phyloP scores from a whole-genome alignment of 2,329 filamentous ascomycete genomes.

The Aspergillus pseudonomiae region DNA sequence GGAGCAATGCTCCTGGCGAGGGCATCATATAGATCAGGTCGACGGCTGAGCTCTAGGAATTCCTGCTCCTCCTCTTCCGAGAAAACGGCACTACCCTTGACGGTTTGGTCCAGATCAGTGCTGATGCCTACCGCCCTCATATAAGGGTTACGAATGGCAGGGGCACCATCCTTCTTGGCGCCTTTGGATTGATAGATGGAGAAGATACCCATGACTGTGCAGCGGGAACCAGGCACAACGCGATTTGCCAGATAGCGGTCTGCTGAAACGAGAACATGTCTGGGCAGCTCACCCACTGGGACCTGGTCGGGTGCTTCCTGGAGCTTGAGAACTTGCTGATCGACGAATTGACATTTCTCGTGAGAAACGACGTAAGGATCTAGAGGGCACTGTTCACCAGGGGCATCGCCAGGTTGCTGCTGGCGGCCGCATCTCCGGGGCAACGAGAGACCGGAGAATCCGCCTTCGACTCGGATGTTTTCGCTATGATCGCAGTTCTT shows the following conservation, averaged over 20 bases:
- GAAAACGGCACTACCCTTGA: slow-evolving; percentile 81
- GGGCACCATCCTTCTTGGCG: slow-evolving; percentile 78
- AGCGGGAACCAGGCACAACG: slow-evolving; percentile 91
- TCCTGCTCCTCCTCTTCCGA: slow-evolving; percentile 97
- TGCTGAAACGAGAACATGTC: slow-evolving; percentile 94
- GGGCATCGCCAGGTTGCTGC: slow-evolving; percentile 64
- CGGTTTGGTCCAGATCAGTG: slow-evolving; percentile 84
- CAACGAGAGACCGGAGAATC: slow-evolving; percentile 84
- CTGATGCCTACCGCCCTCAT: slow-evolving; percentile 90
- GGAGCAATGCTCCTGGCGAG: slow-evolving; percentile 94
- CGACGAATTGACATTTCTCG: slow-evolving; percentile 91
- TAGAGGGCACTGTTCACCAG: slow-evolving; percentile 76
- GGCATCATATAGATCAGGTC: slow-evolving; percentile 87
- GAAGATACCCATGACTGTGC: slow-evolving; percentile 95
- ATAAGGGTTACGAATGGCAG: slow-evolving; percentile 95
- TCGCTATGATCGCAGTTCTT: slow-evolving; percentile 77
- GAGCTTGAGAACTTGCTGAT: slow-evolving; percentile 96
- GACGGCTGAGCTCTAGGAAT: slow-evolving; percentile 85
- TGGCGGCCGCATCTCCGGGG: slow-evolving; percentile 74
- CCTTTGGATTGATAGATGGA: slow-evolving; percentile 96
- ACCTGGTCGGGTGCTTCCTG: slow-evolving; percentile 98
- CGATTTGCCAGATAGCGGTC: slow-evolving; percentile 94
- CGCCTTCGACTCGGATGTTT: slow-evolving; percentile 73
- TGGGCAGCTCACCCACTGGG: slow-evolving; percentile 90
- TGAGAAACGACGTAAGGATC: slow-evolving; percentile 97